Conservation (phyloP, 768 basidiomycete genomes). For the Agaricus blazei region DNA sequence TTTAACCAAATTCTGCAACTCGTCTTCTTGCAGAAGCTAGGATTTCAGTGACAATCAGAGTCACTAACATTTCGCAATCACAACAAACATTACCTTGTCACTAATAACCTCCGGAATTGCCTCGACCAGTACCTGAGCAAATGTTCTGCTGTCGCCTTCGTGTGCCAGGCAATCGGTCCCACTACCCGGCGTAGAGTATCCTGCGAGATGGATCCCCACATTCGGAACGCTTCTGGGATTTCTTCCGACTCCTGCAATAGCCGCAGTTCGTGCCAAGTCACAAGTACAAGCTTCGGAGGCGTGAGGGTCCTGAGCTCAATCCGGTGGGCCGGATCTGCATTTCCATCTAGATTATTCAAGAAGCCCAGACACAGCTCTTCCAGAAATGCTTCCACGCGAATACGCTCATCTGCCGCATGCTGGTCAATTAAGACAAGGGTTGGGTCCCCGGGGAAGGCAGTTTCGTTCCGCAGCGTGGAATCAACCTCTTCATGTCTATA, state of each 20-base stretch:
- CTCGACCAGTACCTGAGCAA: conserved; percentile 61
- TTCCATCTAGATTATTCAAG: conserved; percentile 34
- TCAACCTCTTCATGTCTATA: not conserved
- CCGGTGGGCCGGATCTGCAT: conserved; percentile 20
- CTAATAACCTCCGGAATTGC: conserved; percentile 66
- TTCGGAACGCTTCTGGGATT: conserved; percentile 43
- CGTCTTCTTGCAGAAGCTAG: conserved; percentile 62
- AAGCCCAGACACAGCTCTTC: conserved; percentile 69
- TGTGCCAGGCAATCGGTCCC: conserved; percentile 16
- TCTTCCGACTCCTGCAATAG: conserved; percentile 36
- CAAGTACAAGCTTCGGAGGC: conserved; percentile 55
- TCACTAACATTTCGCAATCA: conserved; percentile 13
- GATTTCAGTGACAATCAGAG: conserved; percentile 13
- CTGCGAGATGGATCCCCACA: conserved; percentile 64
- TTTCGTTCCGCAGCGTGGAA: conserved; percentile 1
- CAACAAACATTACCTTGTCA: conserved; percentile 57
- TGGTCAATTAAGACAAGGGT: conserved; percentile 85
- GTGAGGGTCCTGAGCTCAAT: conserved; percentile 39
- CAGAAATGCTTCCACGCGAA: conserved; percentile 84
- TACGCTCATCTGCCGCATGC: conserved; percentile 96
- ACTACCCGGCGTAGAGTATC: conserved; percentile 21
- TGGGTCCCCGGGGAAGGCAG: conserved; percentile 13
- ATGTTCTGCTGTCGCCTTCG: conserved; percentile 32
- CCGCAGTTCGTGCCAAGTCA: conserved; percentile 61
- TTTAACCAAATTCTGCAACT: conserved; percentile 73